Evolutionary conservation across 345 rosid species (phyloP).

Genomic region (Brassica incana): DNA sequence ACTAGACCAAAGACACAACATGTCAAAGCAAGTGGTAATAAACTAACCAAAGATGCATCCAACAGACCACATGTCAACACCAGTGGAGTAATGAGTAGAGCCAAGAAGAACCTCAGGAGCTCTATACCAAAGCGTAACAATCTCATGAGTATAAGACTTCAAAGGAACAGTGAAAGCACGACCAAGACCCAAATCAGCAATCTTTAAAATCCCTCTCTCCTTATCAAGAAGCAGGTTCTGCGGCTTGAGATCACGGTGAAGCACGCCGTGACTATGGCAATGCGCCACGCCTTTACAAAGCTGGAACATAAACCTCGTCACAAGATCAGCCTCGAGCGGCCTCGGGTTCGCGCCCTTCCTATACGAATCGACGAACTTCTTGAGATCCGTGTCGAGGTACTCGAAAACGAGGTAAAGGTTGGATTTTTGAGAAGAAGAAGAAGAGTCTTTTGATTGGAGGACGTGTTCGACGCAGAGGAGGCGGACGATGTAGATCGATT

Average conservation of each 20-base stretch:
- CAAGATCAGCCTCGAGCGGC: slow-evolving; percentile 19
- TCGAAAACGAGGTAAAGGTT: slow-evolving; percentile 72
- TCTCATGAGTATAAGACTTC: slow-evolving; percentile 94
- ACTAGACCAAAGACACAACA: background rate
- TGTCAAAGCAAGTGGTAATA: background rate
- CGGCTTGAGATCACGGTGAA: slow-evolving; percentile 94
- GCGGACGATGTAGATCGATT: slow-evolving; percentile 83
- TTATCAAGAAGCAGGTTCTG: slow-evolving; percentile 91
- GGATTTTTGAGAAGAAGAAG: slow-evolving; percentile 5
- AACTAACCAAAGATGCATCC: slow-evolving; percentile 78
- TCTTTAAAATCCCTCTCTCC: slow-evolving; percentile 78
- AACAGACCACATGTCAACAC: slow-evolving; percentile 96
- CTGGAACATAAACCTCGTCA: slow-evolving; percentile 77
- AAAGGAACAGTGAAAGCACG: slow-evolving; percentile 95
- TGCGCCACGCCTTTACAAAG: slow-evolving; percentile 93
- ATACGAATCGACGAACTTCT: slow-evolving; percentile 61
- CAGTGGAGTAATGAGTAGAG: slow-evolving; percentile 90
- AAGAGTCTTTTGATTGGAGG: slow-evolving; percentile 25
- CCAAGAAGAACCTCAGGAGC: slow-evolving; percentile 98
- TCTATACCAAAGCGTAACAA: slow-evolving; percentile 93
- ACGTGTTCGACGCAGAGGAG: slow-evolving; percentile 37
- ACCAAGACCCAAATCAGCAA: slow-evolving; percentile 98
- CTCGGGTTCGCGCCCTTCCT: slow-evolving; percentile 25
- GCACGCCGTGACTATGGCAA: slow-evolving; percentile 97
- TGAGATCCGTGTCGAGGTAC: slow-evolving; percentile 87